These are phyloP conservation scores for Trichoderma sp. DNA, from an alignment of 2,329 filamentous ascomycete species.

Conservation along the genomic window DNA sequence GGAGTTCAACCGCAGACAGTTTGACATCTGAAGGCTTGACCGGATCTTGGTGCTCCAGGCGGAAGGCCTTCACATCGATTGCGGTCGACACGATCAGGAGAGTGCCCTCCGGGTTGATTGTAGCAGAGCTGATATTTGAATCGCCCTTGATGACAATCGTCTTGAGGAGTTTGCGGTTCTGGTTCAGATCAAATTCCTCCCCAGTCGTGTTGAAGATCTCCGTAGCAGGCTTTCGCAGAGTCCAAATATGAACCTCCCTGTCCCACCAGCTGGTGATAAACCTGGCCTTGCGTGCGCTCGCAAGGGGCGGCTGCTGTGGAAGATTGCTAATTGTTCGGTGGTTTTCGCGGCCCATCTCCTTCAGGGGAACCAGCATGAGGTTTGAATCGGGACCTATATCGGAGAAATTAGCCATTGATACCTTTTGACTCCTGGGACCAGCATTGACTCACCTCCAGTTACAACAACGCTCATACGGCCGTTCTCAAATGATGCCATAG, in stretches of 20 bases:
- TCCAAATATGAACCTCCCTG: conserved; percentile 83
- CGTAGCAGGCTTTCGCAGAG: conserved; percentile 50
- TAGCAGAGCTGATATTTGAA: conserved; percentile 76
- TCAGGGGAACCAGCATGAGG: conserved; percentile 78
- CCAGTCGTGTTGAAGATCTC: conserved; percentile 47
- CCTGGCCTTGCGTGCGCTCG: conserved; percentile 71
- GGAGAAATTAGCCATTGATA: neutral
- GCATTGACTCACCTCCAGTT: conserved; percentile 71
- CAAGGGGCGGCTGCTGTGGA: conserved; percentile 74
- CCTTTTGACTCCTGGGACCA: neutral
- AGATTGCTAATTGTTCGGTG: conserved; percentile 81
- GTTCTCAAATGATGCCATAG: conserved; percentile 87
- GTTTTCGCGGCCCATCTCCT: conserved; percentile 74
- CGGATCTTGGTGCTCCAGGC: conserved; percentile 57
- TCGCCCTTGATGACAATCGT: conserved; percentile 72
- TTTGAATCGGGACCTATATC: conserved; percentile 76
- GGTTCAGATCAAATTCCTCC: conserved; percentile 49
- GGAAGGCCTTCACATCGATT: conserved; percentile 76
- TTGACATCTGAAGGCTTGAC: conserved; percentile 62
- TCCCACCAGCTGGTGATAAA: conserved; percentile 93
- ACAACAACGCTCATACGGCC: conserved; percentile 82
- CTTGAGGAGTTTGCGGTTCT: conserved; percentile 66
- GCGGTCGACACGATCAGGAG: conserved; percentile 76
- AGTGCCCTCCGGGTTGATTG: conserved; percentile 70
- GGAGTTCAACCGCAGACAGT: conserved; percentile 70